phyloP scores from a whole-genome alignment of 208 protist genomes.

The Leishmania lainsoni region DNA sequence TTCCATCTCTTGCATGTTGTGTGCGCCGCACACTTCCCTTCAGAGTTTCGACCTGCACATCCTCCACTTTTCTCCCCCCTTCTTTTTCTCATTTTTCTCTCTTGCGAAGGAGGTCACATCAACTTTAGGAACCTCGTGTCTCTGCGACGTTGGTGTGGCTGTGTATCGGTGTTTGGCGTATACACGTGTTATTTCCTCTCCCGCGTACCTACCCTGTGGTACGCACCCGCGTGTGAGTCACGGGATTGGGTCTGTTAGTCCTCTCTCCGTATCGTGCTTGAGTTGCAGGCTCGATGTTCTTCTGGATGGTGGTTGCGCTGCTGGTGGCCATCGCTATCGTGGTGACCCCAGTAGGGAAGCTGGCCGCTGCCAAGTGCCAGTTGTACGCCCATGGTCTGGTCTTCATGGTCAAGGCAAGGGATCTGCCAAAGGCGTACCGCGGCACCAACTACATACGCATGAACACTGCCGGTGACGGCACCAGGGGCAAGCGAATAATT shows the following conservation, averaged over 20 bases:
- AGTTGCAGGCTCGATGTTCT: conserved; percentile 52
- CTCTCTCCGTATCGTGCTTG: neutral
- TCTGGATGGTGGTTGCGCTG: conserved; percentile 64
- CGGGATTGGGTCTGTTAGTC: neutral
- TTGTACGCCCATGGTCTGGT: conserved; percentile 53
- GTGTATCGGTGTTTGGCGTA: neutral
- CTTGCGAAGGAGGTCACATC: neutral
- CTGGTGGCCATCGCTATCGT: conserved; percentile 56
- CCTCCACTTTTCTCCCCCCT: neutral
- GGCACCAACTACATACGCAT: conserved; percentile 77
- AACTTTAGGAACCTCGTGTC: neutral
- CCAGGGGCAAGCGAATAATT: conserved; percentile 57
- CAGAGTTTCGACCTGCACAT: neutral
- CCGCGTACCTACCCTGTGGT: neutral
- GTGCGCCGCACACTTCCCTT: neutral
- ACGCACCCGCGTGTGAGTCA: neutral
- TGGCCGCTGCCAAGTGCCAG: conserved; percentile 51
- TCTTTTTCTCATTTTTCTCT: neutral
- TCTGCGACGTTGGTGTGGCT: neutral
- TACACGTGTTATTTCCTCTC: neutral
- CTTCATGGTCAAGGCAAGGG: conserved; percentile 73
- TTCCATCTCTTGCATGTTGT: neutral
- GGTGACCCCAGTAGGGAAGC: conserved; percentile 43
- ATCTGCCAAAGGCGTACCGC: conserved; percentile 66
- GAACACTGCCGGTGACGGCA: conserved; percentile 31